Conservation (phyloP, 306 rosid species). For the Spatholobus suberectus region DNA sequence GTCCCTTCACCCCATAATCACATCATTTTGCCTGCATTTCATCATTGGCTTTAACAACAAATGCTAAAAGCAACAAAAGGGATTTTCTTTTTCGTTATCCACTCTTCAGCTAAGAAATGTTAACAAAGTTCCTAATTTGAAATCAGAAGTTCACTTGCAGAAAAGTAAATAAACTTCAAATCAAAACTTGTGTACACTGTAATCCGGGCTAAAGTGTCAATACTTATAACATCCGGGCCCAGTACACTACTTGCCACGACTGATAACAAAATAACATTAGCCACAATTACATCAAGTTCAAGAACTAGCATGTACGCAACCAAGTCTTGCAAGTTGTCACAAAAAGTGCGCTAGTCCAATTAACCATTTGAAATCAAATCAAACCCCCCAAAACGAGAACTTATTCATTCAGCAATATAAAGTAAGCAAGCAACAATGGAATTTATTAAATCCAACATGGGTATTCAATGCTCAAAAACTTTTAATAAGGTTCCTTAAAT, state of each 20-base stretch:
- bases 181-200: neutral
- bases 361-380: conserved; percentile 18
- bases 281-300: conserved; percentile 24
- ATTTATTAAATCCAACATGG: conserved; percentile 21
- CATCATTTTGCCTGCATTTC: neutral
- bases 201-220: neutral
- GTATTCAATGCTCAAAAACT: conserved; percentile 18
- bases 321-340: conserved; percentile 21
- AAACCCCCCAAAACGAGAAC: neutral
- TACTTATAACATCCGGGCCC: neutral
- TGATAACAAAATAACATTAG: conserved; percentile 3
- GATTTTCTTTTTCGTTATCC: neutral
- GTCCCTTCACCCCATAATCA: neutral
- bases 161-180: conserved; percentile 23
- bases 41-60: neutral
- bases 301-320: neutral
- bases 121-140: conserved; percentile 14
- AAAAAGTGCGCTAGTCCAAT: conserved; percentile 17
- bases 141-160: neutral
- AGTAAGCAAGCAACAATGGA: conserved; percentile 16
- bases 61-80: neutral
- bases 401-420: conserved; percentile 23
- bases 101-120: neutral
- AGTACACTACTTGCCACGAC: neutral
- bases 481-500: conserved; percentile 18